Evolutionary conservation across 768 basidiomycete genomes (phyloP), one percentile per base, ranked within the genome.

Genomic region (Tylopilus rubrobrunneus): DNA sequence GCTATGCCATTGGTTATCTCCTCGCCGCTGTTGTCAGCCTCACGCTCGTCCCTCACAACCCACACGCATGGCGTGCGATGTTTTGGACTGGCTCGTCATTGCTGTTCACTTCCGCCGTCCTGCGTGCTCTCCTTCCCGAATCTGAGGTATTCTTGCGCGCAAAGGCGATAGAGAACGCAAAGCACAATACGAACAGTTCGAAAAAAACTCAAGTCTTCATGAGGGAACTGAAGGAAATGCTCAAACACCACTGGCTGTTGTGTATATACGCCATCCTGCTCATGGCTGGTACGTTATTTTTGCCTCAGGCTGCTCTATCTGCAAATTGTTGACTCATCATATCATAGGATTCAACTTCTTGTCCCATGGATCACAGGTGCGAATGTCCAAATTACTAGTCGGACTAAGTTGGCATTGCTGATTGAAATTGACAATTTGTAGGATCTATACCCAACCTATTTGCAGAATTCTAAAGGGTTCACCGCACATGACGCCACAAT

Each of bases 1-100:
- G 92, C n/a, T 96, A 96, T 62, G 89, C 92, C 0, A 78, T 85
- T 9, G 94, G 95, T 4, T 95, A 87, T 66, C 82, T 97, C 19
- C 57, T 96, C 51, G 88, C 92, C 0, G 92, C 93, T 3, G 79
- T 89, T 49, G 80, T 94, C 75, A 92, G 92, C 64, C 75, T 95
- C 36, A 78, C 71, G 8, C 72, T 89, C 39, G 87, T 73, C 31
- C 68, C 72, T 1, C 47, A 65, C 29, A 63, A 23, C 12, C 45
- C 51, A 5, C 49, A 72, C 44, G 70, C 71, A 46, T 96, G 93
- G 94, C 78, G 92, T 46, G 72, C 78, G 7, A 74, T 97, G 42
- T 96, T 96, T 76, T 96, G 87, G 84, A 78, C 83, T 19, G 87
- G 82, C 3, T 73, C 86, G 3, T 86, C 86, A 10, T 77, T 93